phyloP scores from a whole-genome alignment of 2,329 filamentous ascomycete genomes.

The Aureobasidium sp. region DNA sequence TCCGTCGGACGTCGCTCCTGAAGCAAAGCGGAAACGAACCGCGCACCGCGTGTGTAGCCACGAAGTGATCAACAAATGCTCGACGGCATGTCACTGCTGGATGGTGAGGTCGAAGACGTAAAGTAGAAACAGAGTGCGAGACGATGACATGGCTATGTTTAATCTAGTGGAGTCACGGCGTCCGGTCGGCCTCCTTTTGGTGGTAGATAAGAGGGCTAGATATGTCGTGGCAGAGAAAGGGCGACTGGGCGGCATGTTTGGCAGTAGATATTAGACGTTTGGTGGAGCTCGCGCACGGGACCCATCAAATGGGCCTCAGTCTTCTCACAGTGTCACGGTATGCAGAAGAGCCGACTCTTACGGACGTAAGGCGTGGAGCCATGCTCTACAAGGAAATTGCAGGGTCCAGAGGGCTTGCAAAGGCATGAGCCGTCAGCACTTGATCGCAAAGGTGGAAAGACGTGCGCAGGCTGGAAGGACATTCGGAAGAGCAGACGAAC shows the following conservation, averaged over 20 bases:
- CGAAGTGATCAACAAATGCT: not conserved
- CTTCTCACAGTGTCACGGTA: not conserved
- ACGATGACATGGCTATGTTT: not conserved
- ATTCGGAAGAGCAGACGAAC: too few species aligned
- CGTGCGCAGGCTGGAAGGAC: too few species aligned
- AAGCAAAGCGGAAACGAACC: not conserved
- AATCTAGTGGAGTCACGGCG: not conserved
- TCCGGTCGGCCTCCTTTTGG: not conserved
- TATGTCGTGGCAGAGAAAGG: not conserved
- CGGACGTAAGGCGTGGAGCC: not conserved
- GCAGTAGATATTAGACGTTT: not conserved
- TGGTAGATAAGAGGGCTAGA: not conserved
- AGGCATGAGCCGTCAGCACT: not conserved
- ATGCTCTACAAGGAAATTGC: not conserved
- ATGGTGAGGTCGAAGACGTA: not conserved
- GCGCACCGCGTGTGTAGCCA: not conserved
- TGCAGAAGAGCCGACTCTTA: not conserved
- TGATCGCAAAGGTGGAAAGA: not conserved
- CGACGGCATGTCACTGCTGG: not conserved
- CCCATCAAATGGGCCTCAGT: not conserved
- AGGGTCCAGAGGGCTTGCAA: not conserved
- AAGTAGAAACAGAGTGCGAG: too few species aligned
- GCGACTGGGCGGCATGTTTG: not conserved
- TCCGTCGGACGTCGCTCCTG: not conserved
- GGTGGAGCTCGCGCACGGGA: conserved; percentile 1